phyloP scores from a whole-genome alignment of 1,284 basidiomycete genomes.

The Gomphus sp. region DNA sequence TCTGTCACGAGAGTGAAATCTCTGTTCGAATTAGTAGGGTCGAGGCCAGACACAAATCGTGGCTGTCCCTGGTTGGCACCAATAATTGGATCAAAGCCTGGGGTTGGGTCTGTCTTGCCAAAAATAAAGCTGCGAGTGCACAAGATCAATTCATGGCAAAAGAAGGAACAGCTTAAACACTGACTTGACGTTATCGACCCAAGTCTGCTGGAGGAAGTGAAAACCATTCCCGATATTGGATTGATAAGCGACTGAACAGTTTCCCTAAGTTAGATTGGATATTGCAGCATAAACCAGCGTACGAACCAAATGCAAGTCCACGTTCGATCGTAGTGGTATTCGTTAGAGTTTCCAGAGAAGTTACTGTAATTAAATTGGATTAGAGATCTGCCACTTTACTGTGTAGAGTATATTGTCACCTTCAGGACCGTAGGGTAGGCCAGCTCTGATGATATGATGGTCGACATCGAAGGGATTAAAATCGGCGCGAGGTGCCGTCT shows the following conservation, averaged over 20 bases:
- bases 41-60: slow-evolving; percentile 23
- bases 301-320: slow-evolving; percentile 33
- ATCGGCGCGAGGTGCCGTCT: slow-evolving; percentile 45
- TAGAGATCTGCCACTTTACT: too few species aligned
- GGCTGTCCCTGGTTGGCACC: slow-evolving; percentile 25
- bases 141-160: too few species aligned
- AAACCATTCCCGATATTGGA: slow-evolving; percentile 36
- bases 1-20: slow-evolving; percentile 19
- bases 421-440: slow-evolving; percentile 20
- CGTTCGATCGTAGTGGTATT: slow-evolving; percentile 30
- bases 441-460: slow-evolving; percentile 32
- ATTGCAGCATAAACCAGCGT: slow-evolving; percentile 7
- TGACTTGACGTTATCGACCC: slow-evolving; percentile 20
- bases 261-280: not conserved
- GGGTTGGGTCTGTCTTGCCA: too few species aligned
- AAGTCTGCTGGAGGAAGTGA: slow-evolving; percentile 34
- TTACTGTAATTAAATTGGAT: slow-evolving; percentile 18
- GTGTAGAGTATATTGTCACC: not conserved
- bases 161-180: slow-evolving; percentile 6
- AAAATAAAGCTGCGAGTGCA: too few species aligned
- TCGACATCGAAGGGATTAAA: slow-evolving; percentile 18
- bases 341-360: slow-evolving; percentile 23
- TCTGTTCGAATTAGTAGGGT: slow-evolving; percentile 26
- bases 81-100: slow-evolving; percentile 24
- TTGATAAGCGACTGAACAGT: slow-evolving; percentile 33